Evolutionary conservation across 768 basidiomycete species (phyloP), one percentile per base, ranked within the genome.

Genomic region (Rhodotorula diobovata): DNA sequence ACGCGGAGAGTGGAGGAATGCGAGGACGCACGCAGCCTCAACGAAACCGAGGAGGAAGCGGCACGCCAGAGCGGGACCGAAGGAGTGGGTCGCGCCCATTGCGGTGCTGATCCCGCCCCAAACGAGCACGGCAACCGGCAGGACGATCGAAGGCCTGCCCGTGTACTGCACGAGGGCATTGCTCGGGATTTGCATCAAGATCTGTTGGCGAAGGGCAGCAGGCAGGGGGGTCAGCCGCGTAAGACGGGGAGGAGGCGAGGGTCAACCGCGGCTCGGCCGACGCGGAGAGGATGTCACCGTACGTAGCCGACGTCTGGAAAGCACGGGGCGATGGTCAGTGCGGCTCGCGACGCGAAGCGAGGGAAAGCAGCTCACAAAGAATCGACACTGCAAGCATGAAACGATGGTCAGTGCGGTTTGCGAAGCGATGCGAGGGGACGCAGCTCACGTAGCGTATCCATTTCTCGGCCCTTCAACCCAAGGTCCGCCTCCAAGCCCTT

Each of bases 61-160:
- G 16, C 21, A 30, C n/a, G 37, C 58, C 21, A 83, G 65, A 50
- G 80, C 78, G 8, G 80, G 79, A 16, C 61, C 72, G 62, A 80
- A 93, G 78, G 80, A 83, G 37, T 81, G 81, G 10, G 84, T 82
- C 63, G 84, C 80, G 16, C 83, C 84, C n/a, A 83, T 84, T 4
- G 83, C 76, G 56, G 78, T 75, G 15, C 82, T 81, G 61, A 75
- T 55, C 0, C 43, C 80, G 9, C 90, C 90, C 90, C 90, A 90
- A 43, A 88, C 75, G 16, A 84, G 81, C 14, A 79, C 70, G 25
- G 72, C 74, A 12, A n/a, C 5, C 2, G 78, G 78, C 6, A 82
- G 78, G 71, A 79, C 81, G 65, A 79, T 66, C 8, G 77, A 78
- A 0, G 82, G 82, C 16, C 75, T 67, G 1, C 78, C 79, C 16